Base-by-base conservation (phyloP, 2,329 filamentous ascomycete genomes). In the Sarocladium strictum region DNA sequence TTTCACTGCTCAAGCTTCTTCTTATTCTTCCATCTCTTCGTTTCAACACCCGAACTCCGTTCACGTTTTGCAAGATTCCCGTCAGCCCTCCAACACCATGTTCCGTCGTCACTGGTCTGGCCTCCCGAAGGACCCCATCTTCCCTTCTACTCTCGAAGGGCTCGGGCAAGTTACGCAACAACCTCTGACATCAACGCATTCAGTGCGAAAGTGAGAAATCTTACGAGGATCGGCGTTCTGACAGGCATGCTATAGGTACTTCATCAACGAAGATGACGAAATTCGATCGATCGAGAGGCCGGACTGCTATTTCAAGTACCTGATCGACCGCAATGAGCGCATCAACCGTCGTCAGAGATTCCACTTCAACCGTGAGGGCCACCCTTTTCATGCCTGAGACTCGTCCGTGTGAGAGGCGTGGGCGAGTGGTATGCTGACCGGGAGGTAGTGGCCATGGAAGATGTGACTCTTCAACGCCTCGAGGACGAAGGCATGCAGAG, bases 81-180 rank as follows among this genome's bases (percentile, higher is more conserved):
- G 17, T 24, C n/a, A 45, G 7, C n/a, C 40, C 4, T 5, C 24
- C 40, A 45, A 7, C 29, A 26, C 23, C 55, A 71, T 97, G 91
- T 96, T 94, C 66, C 83, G 86, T 52, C 87, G 87, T 55, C 76
- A 77, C 37, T 82, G 82, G 72, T 76, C 79, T 9, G 79, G 83
- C 60, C 81, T 96, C 2, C 88, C 89, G n/a, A 67, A 75, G 53
- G 89, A 96, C 63, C 79, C 83, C 1, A 65, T 74, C 12, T 95
- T 87, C 64, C 78, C 84, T 11, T 70, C 77, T 0, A 75, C 88
- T 61, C 74, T 97, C 26, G 72, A 82, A 56, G 73, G 80, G 53
- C 82, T 97, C 3, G 92, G 90, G 87, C 93, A 41, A 21, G 64
- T n/a, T n/a, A n/a, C n/a, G n/a, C n/a, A n/a, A n/a, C n/a, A n/a